Evolutionary conservation across 495 filamentous ascomycete species (phyloP).

Genomic region (Bacidia rubella): DNA sequence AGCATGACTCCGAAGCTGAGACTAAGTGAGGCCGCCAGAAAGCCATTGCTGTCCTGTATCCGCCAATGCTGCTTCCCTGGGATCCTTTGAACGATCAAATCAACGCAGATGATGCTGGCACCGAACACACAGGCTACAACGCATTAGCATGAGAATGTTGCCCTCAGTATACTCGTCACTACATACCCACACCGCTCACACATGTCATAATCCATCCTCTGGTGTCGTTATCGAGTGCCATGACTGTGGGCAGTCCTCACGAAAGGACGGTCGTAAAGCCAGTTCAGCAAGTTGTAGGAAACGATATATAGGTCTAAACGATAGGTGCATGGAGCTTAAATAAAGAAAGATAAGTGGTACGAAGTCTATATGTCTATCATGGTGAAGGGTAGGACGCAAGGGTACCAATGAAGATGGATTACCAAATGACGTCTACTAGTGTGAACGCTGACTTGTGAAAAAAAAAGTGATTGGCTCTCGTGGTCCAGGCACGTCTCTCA

Average conservation of each 20-base stretch:
- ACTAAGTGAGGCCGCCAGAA: slow-evolving; percentile 78
- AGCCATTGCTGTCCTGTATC: slow-evolving; percentile 78
- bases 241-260: not conserved
- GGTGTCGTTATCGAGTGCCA: slow-evolving; percentile 55
- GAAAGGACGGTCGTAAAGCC: not conserved
- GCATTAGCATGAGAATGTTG: not conserved
- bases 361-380: not conserved
- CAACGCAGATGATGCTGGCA: slow-evolving; percentile 74
- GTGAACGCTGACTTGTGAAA: not conserved
- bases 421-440: not conserved
- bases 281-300: too few relatives aligned
- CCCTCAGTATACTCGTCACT: not conserved
- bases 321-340: too few relatives aligned
- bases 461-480: slow-evolving; percentile 7
- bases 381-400: not conserved
- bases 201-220: slow-evolving; percentile 87
- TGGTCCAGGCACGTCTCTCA: not conserved
- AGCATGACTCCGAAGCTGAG: slow-evolving; percentile 97
- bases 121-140: slow-evolving; percentile 63
- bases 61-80: slow-evolving; percentile 63
- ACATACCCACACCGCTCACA: slow-evolving; percentile 66
- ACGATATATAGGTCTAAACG: too few relatives aligned
- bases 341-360: too few relatives aligned
- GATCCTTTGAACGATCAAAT: slow-evolving; percentile 57
- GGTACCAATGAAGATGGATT: not conserved